Evolutionary conservation across 2,329 filamentous ascomycete species (phyloP), one percentile per base, ranked within the genome.

Genomic region (Daldinia sp.): DNA sequence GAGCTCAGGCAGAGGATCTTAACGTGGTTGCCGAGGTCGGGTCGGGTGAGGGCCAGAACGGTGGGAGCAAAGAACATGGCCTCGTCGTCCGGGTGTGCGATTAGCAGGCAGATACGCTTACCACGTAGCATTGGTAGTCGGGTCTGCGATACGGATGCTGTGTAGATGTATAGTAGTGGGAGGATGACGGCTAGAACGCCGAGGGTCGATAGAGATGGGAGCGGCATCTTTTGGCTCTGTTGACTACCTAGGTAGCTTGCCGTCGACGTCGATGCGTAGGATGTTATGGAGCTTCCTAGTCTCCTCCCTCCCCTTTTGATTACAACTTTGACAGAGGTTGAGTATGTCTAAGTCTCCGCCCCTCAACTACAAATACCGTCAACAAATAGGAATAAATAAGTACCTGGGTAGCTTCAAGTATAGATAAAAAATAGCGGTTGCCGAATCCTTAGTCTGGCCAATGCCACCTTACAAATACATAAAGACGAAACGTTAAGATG

Each of bases 11-110:
- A 99, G 58, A 98, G 80, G 66, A 99, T 96, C 79, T 96, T 95
- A 74, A 99, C 85, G 75, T 96, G 93, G 78, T 99, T 98, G 3
- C 92, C 91, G 17, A 90, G 83, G 61, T 89, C 87, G 3, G 93
- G 92, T 11, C 86, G 83, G 15, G 93, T 94, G 60, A 99, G 85
- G n/a, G 91, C 88, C 71, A 96, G 84, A 11, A 98, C 83, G 0
- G 93, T 91, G 0, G 95, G 95, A 66, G 93, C 88, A 79, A 99
- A 99, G 83, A 99, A 99, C 95, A 99, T 99, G 77, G 94, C 95
- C 81, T 99, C 95, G 74, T 99, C 95, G 78, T 99, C 95, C 0
- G 95, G 95, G 79, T 99, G 95, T 19, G 95, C 95, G 73, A 99
- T 98, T 57, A 99, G 83, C 55, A 99, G 85, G 75, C 92, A 91